Evolutionary conservation across 345 rosid species (phyloP).

Genomic region (Reutealis trisperma): DNA sequence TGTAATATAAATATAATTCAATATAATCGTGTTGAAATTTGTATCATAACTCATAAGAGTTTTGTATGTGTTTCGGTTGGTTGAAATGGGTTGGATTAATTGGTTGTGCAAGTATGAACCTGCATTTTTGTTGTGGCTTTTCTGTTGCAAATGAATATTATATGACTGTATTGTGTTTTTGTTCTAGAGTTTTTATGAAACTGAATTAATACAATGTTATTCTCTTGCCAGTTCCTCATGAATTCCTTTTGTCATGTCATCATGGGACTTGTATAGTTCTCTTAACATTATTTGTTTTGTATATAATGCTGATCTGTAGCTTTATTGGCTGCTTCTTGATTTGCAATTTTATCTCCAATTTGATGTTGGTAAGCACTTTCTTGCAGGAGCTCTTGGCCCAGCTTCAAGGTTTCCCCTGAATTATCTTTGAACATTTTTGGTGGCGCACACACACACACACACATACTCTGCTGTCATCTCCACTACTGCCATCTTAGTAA

Average conservation of each 20-base stretch:
- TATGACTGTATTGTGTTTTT: background rate
- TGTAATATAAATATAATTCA: background rate
- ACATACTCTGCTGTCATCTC: background rate
- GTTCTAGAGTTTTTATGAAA: background rate
- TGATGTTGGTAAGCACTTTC: slow-evolving; percentile 14
- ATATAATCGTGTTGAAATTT: background rate
- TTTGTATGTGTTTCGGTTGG: background rate
- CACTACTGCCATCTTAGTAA: background rate
- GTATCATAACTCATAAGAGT: background rate
- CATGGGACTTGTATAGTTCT: background rate
- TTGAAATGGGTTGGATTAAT: background rate
- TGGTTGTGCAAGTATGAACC: background rate
- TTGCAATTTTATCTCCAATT: background rate
- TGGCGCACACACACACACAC: too few relatives aligned
- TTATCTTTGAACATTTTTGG: background rate
- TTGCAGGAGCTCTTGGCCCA: slow-evolving; percentile 58
- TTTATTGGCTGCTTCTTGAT: background rate
- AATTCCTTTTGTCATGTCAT: background rate
- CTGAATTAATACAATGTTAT: background rate
- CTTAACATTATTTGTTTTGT: background rate
- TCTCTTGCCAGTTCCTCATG: background rate
- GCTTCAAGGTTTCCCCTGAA: slow-evolving; percentile 37
- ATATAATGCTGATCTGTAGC: background rate
- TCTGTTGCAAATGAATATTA: background rate
- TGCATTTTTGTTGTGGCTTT: slow-evolving; percentile 1